Evolutionary conservation across 208 protist genomes (phyloP).

Genomic region (Tritrichomonas foetus): DNA sequence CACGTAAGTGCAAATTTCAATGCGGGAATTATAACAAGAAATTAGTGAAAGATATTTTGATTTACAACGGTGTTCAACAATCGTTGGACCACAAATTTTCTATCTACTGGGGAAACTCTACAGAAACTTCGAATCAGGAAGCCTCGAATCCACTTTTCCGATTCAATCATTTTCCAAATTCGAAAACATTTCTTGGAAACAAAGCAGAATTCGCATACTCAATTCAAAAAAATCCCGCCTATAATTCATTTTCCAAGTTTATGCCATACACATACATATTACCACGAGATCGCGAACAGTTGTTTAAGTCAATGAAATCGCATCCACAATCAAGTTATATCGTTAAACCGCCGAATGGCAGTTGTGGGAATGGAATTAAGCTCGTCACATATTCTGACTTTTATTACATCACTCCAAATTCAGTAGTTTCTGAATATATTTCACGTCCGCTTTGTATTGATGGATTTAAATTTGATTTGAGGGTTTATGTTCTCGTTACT

Average conservation of each 20-base stretch:
- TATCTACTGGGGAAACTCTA: not conserved
- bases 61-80: not conserved
- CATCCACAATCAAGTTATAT: not conserved
- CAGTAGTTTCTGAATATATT: conserved; percentile 50
- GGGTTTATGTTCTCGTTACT: conserved; percentile 52
- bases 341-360: not conserved
- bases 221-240: not conserved
- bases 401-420: not conserved
- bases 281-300: not conserved
- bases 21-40: not conserved
- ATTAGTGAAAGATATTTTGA: not conserved
- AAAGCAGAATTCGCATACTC: not conserved
- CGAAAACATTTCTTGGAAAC: not conserved
- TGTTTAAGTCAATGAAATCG: not conserved
- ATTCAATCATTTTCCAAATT: not conserved
- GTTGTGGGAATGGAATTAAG: conserved; percentile 7
- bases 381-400: not conserved
- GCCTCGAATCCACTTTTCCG: too few species aligned
- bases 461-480: conserved; percentile 54
- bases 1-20: not conserved
- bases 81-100: not conserved
- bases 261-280: not conserved
- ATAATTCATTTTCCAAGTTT: not conserved
- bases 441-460: conserved; percentile 47
- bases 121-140: not conserved